Conservation (phyloP, 2,329 filamentous ascomycete species). For the Pseudopyrenochaeta lycopersici region DNA sequence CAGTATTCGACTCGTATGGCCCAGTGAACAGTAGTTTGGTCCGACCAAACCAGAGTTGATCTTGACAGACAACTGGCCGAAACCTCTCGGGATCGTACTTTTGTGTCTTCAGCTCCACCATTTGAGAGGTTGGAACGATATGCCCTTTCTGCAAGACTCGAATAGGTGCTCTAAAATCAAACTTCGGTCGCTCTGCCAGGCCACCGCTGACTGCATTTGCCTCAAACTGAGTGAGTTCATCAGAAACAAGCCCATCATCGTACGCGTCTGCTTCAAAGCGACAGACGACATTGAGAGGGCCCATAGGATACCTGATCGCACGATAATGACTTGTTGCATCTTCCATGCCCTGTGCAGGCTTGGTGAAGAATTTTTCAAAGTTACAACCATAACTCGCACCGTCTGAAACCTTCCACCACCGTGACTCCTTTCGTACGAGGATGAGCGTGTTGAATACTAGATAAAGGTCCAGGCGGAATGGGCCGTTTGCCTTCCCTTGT, state of each 20-base stretch:
- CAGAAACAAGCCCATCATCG: slow-evolving; percentile 21
- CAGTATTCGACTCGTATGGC: slow-evolving; percentile 21
- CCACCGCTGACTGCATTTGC: slow-evolving; percentile 20
- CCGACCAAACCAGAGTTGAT: slow-evolving; percentile 45
- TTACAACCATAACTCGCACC: slow-evolving; percentile 30
- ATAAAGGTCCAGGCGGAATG: slow-evolving; percentile 35
- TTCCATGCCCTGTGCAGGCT: slow-evolving; percentile 24
- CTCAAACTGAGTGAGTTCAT: slow-evolving; percentile 18
- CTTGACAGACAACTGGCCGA: slow-evolving; percentile 23
- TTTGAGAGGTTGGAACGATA: slow-evolving; percentile 29
- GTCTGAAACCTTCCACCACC: slow-evolving; percentile 30
- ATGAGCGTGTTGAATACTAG: slow-evolving; percentile 35
- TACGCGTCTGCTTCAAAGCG: slow-evolving; percentile 44
- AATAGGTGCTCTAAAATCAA: slow-evolving; percentile 25
- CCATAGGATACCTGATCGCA: slow-evolving; percentile 38
- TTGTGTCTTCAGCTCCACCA: slow-evolving; percentile 39
- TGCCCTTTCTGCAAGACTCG: slow-evolving; percentile 35
- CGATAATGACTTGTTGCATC: slow-evolving; percentile 42
- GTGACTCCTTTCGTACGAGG: slow-evolving; percentile 34
- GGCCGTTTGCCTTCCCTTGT: slow-evolving; percentile 32
- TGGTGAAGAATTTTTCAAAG: slow-evolving; percentile 39
- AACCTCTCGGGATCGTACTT: slow-evolving; percentile 13
- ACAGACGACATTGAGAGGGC: slow-evolving; percentile 31
- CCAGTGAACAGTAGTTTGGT: slow-evolving; percentile 35
- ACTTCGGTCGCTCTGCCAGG: slow-evolving; percentile 14